Conservation (phyloP, 352 stramenopile species). For the Phytopythium vexans region DNA sequence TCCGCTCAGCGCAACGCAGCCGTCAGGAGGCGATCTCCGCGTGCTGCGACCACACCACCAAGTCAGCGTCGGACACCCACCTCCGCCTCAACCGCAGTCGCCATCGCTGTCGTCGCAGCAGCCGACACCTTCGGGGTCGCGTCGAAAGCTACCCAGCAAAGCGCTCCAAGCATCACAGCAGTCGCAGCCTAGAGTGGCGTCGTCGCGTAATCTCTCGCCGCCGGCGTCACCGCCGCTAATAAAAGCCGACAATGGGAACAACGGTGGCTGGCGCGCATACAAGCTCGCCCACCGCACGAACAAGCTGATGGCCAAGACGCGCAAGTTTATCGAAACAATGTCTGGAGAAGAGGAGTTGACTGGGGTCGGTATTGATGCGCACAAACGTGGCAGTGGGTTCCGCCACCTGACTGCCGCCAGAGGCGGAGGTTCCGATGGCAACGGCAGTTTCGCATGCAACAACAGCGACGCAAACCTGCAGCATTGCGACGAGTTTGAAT, state of each 20-base stretch:
- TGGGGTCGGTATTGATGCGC: no score
- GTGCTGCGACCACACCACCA: constrained; percentile 11
- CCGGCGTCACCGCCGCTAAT: constrained; percentile 1
- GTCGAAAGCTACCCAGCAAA: constrained; percentile 12
- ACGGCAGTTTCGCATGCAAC: constrained; percentile 18
- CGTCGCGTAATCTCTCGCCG: constrained; percentile 18
- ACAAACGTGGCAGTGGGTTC: no score
- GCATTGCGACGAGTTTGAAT: constrained; percentile 1
- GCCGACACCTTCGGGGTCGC: constrained; percentile 6
- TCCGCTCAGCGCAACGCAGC: constrained; percentile 2
- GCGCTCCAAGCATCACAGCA: background rate
- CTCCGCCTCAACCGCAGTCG: constrained; percentile 5
- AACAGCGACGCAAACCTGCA: constrained; percentile 7
- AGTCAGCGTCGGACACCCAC: no score
- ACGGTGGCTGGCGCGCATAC: constrained; percentile 44
- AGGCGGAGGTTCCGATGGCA: no score
- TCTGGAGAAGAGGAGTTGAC: no score
- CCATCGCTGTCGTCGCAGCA: constrained; percentile 2
- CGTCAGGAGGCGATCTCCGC: constrained; percentile 1
- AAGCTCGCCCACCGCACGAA: constrained; percentile 63
- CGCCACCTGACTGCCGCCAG: no score
- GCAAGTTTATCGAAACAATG: constrained; percentile 35
- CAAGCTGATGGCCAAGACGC: constrained; percentile 56
- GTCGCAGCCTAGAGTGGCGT: constrained; percentile 13
- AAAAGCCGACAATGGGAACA: constrained; percentile 9